phyloP scores from a whole-genome alignment of 2,329 filamentous ascomycete species.

The Penicillium sp. region DNA sequence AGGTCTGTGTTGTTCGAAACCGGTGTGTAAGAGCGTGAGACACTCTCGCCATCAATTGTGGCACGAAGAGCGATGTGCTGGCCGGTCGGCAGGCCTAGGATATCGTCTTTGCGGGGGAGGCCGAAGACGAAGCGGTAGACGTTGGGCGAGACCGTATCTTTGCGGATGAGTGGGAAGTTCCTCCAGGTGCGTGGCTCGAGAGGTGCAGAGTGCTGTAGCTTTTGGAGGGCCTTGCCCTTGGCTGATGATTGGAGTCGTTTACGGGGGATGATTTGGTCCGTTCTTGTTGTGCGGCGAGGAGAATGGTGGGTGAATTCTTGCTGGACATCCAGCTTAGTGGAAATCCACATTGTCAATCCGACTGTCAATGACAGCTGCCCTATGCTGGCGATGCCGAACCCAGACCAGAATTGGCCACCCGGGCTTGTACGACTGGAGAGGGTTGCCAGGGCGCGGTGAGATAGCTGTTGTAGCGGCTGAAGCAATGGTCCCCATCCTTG shows the following conservation, averaged over 20 bases:
- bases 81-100: slow-evolving; percentile 57
- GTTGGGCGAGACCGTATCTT: slow-evolving; percentile 23
- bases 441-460: not conserved
- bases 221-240: slow-evolving; percentile 24
- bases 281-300: slow-evolving; percentile 43
- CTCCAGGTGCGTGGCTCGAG: slow-evolving; percentile 52
- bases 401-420: slow-evolving; percentile 17
- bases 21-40: slow-evolving; percentile 57
- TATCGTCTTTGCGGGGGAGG: slow-evolving; percentile 45
- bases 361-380: slow-evolving; percentile 19
- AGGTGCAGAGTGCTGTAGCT: slow-evolving; percentile 36
- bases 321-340: slow-evolving; percentile 23
- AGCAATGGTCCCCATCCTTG: not conserved
- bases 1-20: slow-evolving; percentile 36
- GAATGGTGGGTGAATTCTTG: slow-evolving; percentile 27
- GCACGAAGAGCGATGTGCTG: slow-evolving; percentile 58
- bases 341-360: slow-evolving; percentile 17
- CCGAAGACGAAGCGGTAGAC: slow-evolving; percentile 50
- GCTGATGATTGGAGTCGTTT: slow-evolving; percentile 15
- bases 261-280: slow-evolving; percentile 27
- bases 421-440: not conserved
- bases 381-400: slow-evolving; percentile 21
- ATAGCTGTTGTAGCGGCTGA: not conserved
- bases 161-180: slow-evolving; percentile 44
- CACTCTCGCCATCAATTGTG: slow-evolving; percentile 45